Percentiles rank a stretch among this genome's conserved stretches.
Conservation (phyloP, 257 asterid species). For the Solanum lignicaule region DNA sequence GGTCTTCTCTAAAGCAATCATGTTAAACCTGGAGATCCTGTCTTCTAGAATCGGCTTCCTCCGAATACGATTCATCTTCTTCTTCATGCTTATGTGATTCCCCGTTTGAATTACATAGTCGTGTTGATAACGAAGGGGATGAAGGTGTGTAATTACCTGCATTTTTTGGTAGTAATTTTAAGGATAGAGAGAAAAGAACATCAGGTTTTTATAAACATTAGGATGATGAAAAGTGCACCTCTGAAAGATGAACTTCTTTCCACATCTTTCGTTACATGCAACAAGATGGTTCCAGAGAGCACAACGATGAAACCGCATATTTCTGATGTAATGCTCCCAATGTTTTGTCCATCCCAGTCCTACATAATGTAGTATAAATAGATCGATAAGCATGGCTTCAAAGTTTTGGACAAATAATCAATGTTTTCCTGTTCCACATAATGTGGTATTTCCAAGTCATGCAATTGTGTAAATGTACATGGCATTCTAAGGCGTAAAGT, state of each 20-base stretch:
- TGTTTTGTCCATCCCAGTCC: constrained; percentile 84
- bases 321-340: constrained; percentile 56
- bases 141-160: constrained; percentile 48
- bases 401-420: background rate
- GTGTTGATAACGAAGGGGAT: constrained; percentile 58
- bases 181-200: background rate
- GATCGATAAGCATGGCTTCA: background rate
- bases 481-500: background rate
- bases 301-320: constrained; percentile 70
- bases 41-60: constrained; percentile 21
- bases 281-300: constrained; percentile 69
- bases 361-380: constrained; percentile 2
- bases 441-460: background rate
- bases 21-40: constrained; percentile 21
- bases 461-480: background rate
- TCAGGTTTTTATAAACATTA: background rate
- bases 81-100: constrained; percentile 27
- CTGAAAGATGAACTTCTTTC: constrained; percentile 56
- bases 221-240: constrained; percentile 26
- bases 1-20: background rate
- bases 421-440: background rate
- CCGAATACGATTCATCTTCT: constrained; percentile 24
- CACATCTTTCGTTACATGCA: constrained; percentile 58
- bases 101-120: constrained; percentile 46
- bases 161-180: background rate